Base-by-base conservation (phyloP, 1,284 basidiomycete species). In the Tilletiopsis washingtonensis region DNA sequence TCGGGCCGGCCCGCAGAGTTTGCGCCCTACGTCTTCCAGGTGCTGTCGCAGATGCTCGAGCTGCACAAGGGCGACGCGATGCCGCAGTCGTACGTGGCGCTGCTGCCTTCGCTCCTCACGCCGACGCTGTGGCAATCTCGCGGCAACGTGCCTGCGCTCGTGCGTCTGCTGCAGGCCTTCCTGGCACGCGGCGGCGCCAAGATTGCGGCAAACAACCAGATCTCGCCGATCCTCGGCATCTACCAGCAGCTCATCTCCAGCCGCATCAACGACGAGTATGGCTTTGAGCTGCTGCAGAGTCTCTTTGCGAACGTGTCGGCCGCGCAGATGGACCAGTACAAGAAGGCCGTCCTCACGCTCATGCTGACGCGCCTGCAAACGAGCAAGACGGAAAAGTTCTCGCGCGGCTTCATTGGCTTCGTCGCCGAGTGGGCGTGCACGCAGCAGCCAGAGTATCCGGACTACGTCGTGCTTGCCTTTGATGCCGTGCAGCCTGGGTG, bases 1-100 rank as follows among this genome's bases (percentile, higher is more conserved):
- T 34, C 40, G 32, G 42, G 26, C 19, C 39, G n/a, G 25, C 4
- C 25, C 14, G 3, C 71, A 89, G 93, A 97, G 76, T 98, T 96
- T 72, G 86, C 94, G 46, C 93, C 93, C 1, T 99, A 93, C 73
- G 86, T 89, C 45, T 97, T 98, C 80, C 94, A 98, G 73, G 83
- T 98, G 61, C 82, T 97, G 26, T 86, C 91, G 0, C 93, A 98
- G 74, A 89, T 98, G 80, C 83, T 99, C 32, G 88, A 91, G 61
- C 77, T 89, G 7, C 91, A 93, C 65, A 15, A 40, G 12, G 40
- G 25, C 14, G 42, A 27, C 6, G 67, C 73, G 19, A 77, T 94
- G 6, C 90, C 93, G 0, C 76, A 78, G 1, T 81, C 84, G 50
- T 98, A 97, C 76, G 82, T 83, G 29, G 76, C 79, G 17, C 78